phyloP scores from a whole-genome alignment of 306 rosid species.

The Cucumis hystrix region DNA sequence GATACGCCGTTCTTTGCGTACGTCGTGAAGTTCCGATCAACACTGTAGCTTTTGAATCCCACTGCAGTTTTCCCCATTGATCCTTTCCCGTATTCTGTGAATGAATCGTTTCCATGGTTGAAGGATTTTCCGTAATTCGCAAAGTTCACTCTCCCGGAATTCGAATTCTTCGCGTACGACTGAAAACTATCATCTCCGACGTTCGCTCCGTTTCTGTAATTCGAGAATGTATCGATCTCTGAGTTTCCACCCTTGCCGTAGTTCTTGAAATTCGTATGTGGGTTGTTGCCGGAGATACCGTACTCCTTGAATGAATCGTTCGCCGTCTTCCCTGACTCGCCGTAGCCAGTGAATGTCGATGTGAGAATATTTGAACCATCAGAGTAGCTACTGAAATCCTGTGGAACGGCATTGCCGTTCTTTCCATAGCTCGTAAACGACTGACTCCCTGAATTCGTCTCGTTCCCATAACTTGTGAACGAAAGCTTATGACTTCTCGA shows the following conservation, averaged over 20 bases:
- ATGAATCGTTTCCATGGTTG: slow-evolving; percentile 76
- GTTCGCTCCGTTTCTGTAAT: slow-evolving; percentile 63
- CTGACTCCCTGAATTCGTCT: slow-evolving; percentile 63
- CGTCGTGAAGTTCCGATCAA: slow-evolving; percentile 50
- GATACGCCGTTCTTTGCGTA: slow-evolving; percentile 39
- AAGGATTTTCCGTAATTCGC: slow-evolving; percentile 65
- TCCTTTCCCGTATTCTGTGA: slow-evolving; percentile 57
- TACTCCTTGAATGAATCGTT: slow-evolving; percentile 59
- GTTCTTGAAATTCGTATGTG: slow-evolving; percentile 35
- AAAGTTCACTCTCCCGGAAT: slow-evolving; percentile 40
- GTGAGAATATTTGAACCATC: slow-evolving; percentile 42
- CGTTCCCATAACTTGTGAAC: slow-evolving; percentile 56
- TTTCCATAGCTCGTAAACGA: slow-evolving; percentile 54
- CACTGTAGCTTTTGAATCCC: slow-evolving; percentile 48
- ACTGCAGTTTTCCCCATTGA: slow-evolving; percentile 25
- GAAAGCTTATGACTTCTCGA: slow-evolving; percentile 43
- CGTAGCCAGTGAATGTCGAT: slow-evolving; percentile 50
- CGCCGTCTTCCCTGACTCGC: slow-evolving; percentile 31
- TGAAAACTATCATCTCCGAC: slow-evolving; percentile 54
- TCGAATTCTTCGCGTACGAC: slow-evolving; percentile 44
- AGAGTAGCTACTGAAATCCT: slow-evolving; percentile 49
- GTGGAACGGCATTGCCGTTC: slow-evolving; percentile 36
- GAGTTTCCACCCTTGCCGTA: slow-evolving; percentile 45
- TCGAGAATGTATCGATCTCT: slow-evolving; percentile 31
- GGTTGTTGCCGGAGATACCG: slow-evolving; percentile 59